Percentiles rank a stretch among this genome's conserved stretches.
Evolutionary conservation across 805 yeast species (phyloP).

Genomic region (Saccharomycodes ludwigii): DNA sequence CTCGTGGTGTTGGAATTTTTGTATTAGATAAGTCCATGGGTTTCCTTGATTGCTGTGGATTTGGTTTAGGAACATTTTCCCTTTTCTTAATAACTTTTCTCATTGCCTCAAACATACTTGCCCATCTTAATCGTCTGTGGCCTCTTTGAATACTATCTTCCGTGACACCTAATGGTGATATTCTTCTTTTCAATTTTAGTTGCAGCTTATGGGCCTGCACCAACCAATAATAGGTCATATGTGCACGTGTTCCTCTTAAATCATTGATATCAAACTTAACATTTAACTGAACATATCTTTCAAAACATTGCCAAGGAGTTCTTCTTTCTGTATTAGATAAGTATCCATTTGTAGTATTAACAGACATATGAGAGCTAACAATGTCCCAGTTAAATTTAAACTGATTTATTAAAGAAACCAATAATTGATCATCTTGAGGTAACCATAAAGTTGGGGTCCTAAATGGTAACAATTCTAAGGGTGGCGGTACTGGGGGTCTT

Average conservation of each 20-base stretch:
- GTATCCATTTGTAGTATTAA: conserved; percentile 55
- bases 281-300: conserved; percentile 83
- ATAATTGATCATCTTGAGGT: conserved; percentile 79
- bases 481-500: conserved; percentile 88
- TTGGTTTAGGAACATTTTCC: conserved; percentile 60
- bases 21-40: conserved; percentile 28
- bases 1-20: conserved; percentile 70
- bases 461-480: conserved; percentile 62
- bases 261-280: conserved; percentile 80
- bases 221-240: conserved; percentile 79
- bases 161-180: conserved; percentile 89
- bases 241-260: conserved; percentile 77
- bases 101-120: conserved; percentile 92
- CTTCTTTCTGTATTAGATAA: conserved; percentile 85
- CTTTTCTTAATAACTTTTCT: conserved; percentile 82
- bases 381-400: conserved; percentile 89
- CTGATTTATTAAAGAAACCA: conserved; percentile 73
- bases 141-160: conserved; percentile 89
- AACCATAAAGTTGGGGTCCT: conserved; percentile 94
- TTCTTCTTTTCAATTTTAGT: conserved; percentile 75
- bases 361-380: conserved; percentile 68
- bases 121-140: conserved; percentile 85
- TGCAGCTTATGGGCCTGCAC: conserved; percentile 86
- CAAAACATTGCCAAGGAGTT: conserved; percentile 99
- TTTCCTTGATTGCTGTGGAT: conserved; percentile 30